Evolutionary conservation across 2,329 filamentous ascomycete genomes (phyloP).

Genomic region (Neurospora crassa): DNA sequence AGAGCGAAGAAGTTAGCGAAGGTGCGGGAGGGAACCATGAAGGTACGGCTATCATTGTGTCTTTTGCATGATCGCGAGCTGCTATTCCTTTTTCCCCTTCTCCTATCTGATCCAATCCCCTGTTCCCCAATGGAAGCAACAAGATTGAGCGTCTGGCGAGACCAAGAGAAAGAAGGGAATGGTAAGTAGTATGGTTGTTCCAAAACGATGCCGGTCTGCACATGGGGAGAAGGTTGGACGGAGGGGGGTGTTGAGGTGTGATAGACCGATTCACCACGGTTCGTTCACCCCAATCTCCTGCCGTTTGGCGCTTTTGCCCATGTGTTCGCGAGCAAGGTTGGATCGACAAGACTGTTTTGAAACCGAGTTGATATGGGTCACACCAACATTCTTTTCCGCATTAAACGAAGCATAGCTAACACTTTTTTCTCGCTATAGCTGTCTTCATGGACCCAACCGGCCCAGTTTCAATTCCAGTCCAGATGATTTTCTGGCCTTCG

Average conservation of each 20-base stretch:
- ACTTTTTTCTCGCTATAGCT: neutral
- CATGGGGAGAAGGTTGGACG: neutral
- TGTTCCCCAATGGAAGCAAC: neutral
- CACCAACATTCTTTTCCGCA: neutral
- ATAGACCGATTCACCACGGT: neutral
- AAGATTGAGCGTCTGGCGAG: neutral
- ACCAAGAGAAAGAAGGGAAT: neutral
- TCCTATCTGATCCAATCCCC: neutral
- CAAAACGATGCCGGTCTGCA: neutral
- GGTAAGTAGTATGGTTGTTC: neutral
- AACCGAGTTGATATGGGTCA: neutral
- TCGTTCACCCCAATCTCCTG: neutral
- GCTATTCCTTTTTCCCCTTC: neutral
- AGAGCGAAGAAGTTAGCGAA: slow-evolving; percentile 32
- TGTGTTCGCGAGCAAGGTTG: neutral
- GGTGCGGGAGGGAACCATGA: slow-evolving; percentile 43
- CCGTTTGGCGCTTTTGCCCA: neutral
- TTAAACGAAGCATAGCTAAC: neutral
- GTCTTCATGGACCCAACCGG: neutral
- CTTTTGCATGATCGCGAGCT: neutral
- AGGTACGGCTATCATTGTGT: neutral
- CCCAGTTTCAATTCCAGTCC: neutral
- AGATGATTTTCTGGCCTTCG: neutral
- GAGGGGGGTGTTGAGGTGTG: neutral
- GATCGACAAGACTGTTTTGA: neutral